A percentile compares a stretch with the other conserved stretches of the same genome.
Conservation (phyloP, 2,329 filamentous ascomycete genomes). For the Mariannaea elegans region DNA sequence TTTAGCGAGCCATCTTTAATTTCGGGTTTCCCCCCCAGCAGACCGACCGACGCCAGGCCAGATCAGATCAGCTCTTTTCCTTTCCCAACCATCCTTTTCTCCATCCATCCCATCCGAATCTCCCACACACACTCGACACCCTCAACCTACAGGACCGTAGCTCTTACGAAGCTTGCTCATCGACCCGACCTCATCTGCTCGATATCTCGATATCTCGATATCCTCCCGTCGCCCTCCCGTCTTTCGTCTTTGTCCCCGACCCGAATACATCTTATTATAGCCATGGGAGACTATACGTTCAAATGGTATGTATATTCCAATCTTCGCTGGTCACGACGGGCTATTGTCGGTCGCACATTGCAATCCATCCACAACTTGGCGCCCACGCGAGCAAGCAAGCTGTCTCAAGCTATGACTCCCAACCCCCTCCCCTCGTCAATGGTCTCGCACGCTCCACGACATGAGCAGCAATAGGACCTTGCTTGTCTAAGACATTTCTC, state of each 20-base stretch:
- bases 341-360: slow-evolving; percentile 5
- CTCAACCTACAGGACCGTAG: slow-evolving; percentile 19
- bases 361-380: not conserved
- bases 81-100: slow-evolving; percentile 35
- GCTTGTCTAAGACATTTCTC: slow-evolving; percentile 34
- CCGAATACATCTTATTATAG: slow-evolving; percentile 29
- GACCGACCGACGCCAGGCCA: slow-evolving; percentile 38
- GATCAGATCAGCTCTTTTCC: slow-evolving; percentile 36
- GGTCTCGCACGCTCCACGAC: not conserved
- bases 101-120: slow-evolving; percentile 31
- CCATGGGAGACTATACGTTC: slow-evolving; percentile 75
- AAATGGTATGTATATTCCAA: slow-evolving; percentile 65
- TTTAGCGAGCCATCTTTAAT: slow-evolving; percentile 39
- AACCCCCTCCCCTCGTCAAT: slow-evolving; percentile 1
- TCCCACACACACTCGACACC: slow-evolving; percentile 33
- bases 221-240: slow-evolving; percentile 22
- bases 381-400: slow-evolving; percentile 18
- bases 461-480: not conserved
- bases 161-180: not conserved
- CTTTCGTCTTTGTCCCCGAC: slow-evolving; percentile 23
- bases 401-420: slow-evolving; percentile 19
- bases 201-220: slow-evolving; percentile 19
- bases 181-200: slow-evolving; percentile 9
- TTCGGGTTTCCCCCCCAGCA: slow-evolving; percentile 37
- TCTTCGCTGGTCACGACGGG: not conserved